phyloP scores from a whole-genome alignment of 2,329 filamentous ascomycete species.

The Shiraia sp. region DNA sequence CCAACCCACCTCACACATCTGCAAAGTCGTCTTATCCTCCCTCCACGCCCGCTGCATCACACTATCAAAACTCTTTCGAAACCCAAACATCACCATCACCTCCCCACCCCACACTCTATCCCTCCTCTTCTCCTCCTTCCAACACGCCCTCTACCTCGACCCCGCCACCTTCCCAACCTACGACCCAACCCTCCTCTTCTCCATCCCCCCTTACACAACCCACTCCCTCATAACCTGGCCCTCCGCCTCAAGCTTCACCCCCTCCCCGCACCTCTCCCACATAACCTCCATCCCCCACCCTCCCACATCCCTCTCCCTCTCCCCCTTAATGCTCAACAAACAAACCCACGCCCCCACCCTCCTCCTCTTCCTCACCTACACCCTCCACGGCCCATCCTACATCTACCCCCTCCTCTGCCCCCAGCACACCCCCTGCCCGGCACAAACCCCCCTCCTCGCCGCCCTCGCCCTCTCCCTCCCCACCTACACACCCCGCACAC shows the following conservation, averaged over 20 bases:
- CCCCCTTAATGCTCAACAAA: slow-evolving; percentile 56
- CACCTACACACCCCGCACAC: slow-evolving; percentile 47
- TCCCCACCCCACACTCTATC: slow-evolving; percentile 61
- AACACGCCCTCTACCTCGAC: slow-evolving; percentile 63
- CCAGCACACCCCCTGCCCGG: slow-evolving; percentile 51
- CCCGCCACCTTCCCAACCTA: slow-evolving; percentile 59
- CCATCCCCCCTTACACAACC: slow-evolving; percentile 56
- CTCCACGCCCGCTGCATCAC: slow-evolving; percentile 47
- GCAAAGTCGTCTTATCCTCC: slow-evolving; percentile 42
- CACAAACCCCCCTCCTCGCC: slow-evolving; percentile 54
- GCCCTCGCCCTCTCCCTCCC: slow-evolving; percentile 48
- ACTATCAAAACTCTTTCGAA: slow-evolving; percentile 27
- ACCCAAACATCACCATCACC: slow-evolving; percentile 51
- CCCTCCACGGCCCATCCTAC: slow-evolving; percentile 56
- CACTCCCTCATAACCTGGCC: slow-evolving; percentile 62
- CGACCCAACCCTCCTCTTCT: slow-evolving; percentile 53
- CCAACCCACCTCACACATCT: slow-evolving; percentile 46
- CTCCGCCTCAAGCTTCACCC: slow-evolving; percentile 55
- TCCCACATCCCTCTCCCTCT: slow-evolving; percentile 35
- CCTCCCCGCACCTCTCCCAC: slow-evolving; percentile 51
- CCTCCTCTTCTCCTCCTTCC: slow-evolving; percentile 62
- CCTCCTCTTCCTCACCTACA: slow-evolving; percentile 59
- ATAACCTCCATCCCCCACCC: slow-evolving; percentile 46
- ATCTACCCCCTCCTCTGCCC: slow-evolving; percentile 57
- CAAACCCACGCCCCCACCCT: slow-evolving; percentile 51